Evolutionary conservation across 176 grass and related monocot genomes (phyloP).

Genomic region (Tillandsia fasciculata): DNA sequence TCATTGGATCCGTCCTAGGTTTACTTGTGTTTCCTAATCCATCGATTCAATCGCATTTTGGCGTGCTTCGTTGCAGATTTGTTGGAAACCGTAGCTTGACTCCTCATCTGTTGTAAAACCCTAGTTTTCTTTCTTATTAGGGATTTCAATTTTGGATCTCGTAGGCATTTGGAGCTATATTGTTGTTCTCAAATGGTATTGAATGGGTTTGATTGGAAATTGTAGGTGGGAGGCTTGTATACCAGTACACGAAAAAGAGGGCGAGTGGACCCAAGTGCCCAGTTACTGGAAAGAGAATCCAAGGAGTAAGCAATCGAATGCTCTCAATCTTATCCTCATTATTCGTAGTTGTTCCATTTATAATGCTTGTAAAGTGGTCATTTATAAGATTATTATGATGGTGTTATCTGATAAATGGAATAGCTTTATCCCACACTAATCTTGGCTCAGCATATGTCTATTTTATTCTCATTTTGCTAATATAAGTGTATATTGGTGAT

Average conservation of each 20-base stretch:
- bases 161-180: too few species aligned
- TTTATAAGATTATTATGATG: too few species aligned
- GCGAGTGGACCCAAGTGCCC: slow-evolving; percentile 90
- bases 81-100: neutral
- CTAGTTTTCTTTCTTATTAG: too few species aligned
- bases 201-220: neutral
- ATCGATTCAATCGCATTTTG: neutral
- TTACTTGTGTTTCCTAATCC: neutral
- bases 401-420: too few species aligned
- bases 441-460: too few species aligned
- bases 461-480: too few species aligned
- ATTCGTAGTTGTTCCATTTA: too few species aligned
- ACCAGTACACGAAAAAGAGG: slow-evolving; percentile 93
- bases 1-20: neutral
- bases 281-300: slow-evolving; percentile 90
- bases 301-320: slow-evolving; percentile 50
- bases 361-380: too few species aligned
- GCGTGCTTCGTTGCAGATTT: neutral
- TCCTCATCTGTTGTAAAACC: too few species aligned
- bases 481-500: too few species aligned
- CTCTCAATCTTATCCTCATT: neutral
- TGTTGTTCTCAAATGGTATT: neutral
- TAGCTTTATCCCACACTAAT: too few species aligned
- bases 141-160: too few species aligned
- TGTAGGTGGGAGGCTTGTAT: slow-evolving; percentile 81